Evolutionary conservation across 129 eudicot genomes (phyloP).

Genomic region (Dittrichia graveolens): DNA sequence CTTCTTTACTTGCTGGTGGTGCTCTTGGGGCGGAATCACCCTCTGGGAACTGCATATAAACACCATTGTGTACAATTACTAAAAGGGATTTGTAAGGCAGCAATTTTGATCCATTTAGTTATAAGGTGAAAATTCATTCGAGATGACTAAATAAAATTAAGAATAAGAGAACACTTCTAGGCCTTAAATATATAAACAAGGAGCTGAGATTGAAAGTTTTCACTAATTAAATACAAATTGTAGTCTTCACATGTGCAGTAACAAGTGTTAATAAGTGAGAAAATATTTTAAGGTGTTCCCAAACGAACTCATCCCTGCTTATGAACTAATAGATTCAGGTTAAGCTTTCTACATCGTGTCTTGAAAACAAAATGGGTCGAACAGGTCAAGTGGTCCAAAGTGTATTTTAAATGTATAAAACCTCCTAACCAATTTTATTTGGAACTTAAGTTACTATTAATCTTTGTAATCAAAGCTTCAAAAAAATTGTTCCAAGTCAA

Average conservation of each 20-base stretch:
- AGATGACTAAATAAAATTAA: no score
- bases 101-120: not conserved
- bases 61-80: not conserved
- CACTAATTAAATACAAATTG: no score
- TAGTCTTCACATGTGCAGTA: no score
- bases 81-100: not conserved
- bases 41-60: constrained; percentile 49
- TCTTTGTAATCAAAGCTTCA: not conserved
- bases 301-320: no score
- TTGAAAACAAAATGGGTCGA: not conserved
- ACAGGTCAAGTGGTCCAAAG: not conserved
- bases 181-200: no score
- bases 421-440: not conserved
- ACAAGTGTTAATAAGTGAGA: no score
- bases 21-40: constrained; percentile 55
- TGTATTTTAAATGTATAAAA: not conserved
- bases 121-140: no score
- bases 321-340: no score
- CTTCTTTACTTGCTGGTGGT: constrained; percentile 96
- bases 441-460: not conserved
- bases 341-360: not conserved
- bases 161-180: no score
- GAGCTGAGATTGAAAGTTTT: no score
- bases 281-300: no score
- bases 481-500: not conserved